A percentile compares a stretch with the other conserved stretches of the same genome.
These are phyloP conservation scores for Emmonsia crescens DNA, from an alignment of 2,329 filamentous ascomycete species.

Conservation along the genomic window DNA sequence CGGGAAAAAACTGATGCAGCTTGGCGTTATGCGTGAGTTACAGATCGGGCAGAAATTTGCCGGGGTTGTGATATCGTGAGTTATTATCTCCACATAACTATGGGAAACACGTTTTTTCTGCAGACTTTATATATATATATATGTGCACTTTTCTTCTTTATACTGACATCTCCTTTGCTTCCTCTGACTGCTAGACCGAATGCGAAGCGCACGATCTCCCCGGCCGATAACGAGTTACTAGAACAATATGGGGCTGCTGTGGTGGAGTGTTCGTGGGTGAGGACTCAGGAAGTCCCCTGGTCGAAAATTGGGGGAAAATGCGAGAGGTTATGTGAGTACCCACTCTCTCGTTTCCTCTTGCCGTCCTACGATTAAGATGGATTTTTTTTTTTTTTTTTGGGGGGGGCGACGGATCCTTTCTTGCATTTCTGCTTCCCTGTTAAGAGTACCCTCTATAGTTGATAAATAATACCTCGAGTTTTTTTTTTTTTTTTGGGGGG, in stretches of 20 bases:
- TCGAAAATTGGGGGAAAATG: slow-evolving; percentile 84
- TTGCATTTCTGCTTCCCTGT: too few relatives aligned
- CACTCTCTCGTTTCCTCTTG: neutral
- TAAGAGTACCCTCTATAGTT: too few relatives aligned
- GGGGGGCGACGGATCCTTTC: too few relatives aligned
- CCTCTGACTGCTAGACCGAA: slow-evolving; percentile 50
- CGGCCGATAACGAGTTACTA: slow-evolving; percentile 69
- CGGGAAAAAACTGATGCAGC: slow-evolving; percentile 83
- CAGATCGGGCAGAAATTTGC: slow-evolving; percentile 83
- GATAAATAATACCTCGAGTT: too few relatives aligned
- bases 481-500: neutral
- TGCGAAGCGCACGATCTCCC: slow-evolving; percentile 72
- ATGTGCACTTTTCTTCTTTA: neutral
- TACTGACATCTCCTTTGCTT: slow-evolving; percentile 2
- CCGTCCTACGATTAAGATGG: neutral
- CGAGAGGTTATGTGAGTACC: slow-evolving; percentile 54
- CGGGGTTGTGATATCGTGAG: slow-evolving; percentile 76
- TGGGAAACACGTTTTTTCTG: too few relatives aligned
- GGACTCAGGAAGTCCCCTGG: slow-evolving; percentile 86
- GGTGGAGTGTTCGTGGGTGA: slow-evolving; percentile 94
- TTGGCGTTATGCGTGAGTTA: slow-evolving; percentile 87
- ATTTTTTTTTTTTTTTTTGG: neutral
- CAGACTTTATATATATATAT: neutral
- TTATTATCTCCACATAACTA: slow-evolving; percentile 7
- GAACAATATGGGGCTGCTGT: slow-evolving; percentile 88